These are phyloP conservation scores for Kuraishia molischiana DNA, from an alignment of 805 yeast species.

Conservation along the genomic window DNA sequence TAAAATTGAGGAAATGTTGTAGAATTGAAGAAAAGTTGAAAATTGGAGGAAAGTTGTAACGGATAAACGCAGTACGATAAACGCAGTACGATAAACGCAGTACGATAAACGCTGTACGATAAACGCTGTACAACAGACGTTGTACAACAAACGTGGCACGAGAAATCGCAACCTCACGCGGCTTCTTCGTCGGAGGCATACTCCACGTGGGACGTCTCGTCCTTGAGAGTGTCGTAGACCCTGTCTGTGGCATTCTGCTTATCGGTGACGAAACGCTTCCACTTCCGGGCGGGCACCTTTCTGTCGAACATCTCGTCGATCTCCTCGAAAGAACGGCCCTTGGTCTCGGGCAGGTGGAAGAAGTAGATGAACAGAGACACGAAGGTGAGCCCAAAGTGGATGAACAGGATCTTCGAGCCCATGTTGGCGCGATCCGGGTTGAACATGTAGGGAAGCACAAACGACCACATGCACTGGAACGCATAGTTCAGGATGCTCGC, in stretches of 20 bases:
- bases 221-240: not conserved
- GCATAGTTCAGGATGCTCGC: constrained; percentile 20
- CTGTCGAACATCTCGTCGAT: constrained; percentile 41
- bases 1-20: too few species aligned
- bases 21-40: too few species aligned
- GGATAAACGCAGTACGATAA: too few species aligned
- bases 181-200: not conserved
- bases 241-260: not conserved
- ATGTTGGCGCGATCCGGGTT: constrained; percentile 35
- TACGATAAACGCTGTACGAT: too few species aligned
- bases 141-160: too few species aligned
- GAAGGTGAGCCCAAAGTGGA: constrained; percentile 30
- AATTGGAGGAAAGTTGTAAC: too few species aligned
- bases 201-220: not conserved
- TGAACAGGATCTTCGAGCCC: constrained; percentile 40
- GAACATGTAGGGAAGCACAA: constrained; percentile 38
- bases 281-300: constrained; percentile 19
- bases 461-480: constrained; percentile 22
- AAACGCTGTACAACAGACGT: too few species aligned
- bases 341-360: constrained; percentile 46
- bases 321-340: constrained; percentile 48
- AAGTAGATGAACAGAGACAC: constrained; percentile 33
- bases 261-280: constrained; percentile 9
- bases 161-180: not conserved
- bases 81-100: too few species aligned